Evolutionary conservation across 75 land plant genomes (phyloP).

Genomic region (Larix kaempferi): DNA sequence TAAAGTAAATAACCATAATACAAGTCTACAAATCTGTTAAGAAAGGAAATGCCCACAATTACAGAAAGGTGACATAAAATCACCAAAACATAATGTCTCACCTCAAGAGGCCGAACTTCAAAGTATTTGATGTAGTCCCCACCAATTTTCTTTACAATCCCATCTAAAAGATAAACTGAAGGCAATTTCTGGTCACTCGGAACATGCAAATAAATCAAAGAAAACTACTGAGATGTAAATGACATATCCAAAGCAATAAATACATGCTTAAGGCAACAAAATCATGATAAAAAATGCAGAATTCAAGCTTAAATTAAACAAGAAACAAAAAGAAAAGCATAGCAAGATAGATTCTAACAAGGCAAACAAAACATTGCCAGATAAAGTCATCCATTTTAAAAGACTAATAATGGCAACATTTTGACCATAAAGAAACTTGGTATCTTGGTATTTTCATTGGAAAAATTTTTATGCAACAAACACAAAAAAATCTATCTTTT

Average conservation of each 20-base stretch:
- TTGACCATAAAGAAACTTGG: too few species aligned
- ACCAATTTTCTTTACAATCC: slow-evolving; percentile 96
- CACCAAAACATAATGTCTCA: slow-evolving; percentile 16
- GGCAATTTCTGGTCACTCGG: slow-evolving; percentile 89
- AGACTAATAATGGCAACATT: too few species aligned
- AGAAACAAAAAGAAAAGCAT: too few species aligned
- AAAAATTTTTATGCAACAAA: too few species aligned
- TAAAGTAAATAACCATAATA: neutral
- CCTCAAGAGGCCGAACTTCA: slow-evolving; percentile 80
- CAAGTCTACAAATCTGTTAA: neutral
- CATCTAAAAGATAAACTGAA: slow-evolving; percentile 86
- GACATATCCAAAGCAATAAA: neutral
- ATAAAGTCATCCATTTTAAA: too few species aligned
- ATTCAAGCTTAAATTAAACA: too few species aligned
- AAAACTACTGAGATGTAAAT: neutral
- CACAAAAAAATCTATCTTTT: neutral
- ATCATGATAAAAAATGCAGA: too few species aligned
- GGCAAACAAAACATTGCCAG: too few species aligned
- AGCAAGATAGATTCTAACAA: too few species aligned
- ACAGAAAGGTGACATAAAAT: neutral
- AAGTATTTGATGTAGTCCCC: slow-evolving; percentile 71
- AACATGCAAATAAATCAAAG: slow-evolving; percentile 44
- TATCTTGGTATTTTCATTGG: too few species aligned
- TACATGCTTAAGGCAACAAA: neutral
- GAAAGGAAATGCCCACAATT: neutral